Conservation (phyloP, 2,329 filamentous ascomycete species). For the Aureobasidium sp. region DNA sequence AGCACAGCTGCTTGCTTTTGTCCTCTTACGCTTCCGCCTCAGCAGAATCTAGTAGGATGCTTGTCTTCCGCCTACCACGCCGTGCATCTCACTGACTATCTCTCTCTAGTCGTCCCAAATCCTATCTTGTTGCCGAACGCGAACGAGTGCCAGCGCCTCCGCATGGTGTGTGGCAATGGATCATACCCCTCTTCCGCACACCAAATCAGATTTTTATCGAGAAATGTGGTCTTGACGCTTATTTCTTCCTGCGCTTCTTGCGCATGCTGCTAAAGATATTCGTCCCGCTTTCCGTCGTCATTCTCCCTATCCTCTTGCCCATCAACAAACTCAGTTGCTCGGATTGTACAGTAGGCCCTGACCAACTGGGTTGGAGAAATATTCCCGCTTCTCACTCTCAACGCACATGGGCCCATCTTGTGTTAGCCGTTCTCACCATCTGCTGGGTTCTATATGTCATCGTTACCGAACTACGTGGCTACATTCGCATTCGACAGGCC, state of each 20-base stretch:
- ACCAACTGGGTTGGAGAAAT: conserved; percentile 82
- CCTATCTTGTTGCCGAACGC: conserved; percentile 75
- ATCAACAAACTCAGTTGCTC: conserved; percentile 68
- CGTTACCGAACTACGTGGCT: conserved; percentile 76
- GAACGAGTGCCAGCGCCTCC: conserved; percentile 74
- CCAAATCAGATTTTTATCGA: conserved; percentile 80
- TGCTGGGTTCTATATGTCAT: conserved; percentile 81
- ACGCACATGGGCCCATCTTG: conserved; percentile 75
- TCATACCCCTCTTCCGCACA: conserved; percentile 53
- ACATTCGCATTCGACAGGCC: conserved; percentile 87
- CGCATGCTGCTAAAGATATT: conserved; percentile 86
- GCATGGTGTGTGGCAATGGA: conserved; percentile 44
- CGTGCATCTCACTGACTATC: background rate
- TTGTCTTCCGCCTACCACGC: background rate
- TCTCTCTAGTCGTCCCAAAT: conserved; percentile 57
- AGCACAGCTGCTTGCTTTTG: conserved; percentile 56
- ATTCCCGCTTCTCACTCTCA: conserved; percentile 55
- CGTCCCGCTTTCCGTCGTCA: conserved; percentile 65
- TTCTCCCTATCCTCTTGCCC: conserved; percentile 78
- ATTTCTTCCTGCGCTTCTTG: conserved; percentile 91
- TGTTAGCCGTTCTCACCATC: conserved; percentile 70
- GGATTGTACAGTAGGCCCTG: conserved; percentile 47
- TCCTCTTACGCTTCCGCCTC: conserved; percentile 67
- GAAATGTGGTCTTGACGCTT: conserved; percentile 92
- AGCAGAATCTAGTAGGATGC: conserved; percentile 58